These are phyloP conservation scores for Bacterosira constricta DNA, from an alignment of 108 stramenopile species.

Conservation along the genomic window DNA sequence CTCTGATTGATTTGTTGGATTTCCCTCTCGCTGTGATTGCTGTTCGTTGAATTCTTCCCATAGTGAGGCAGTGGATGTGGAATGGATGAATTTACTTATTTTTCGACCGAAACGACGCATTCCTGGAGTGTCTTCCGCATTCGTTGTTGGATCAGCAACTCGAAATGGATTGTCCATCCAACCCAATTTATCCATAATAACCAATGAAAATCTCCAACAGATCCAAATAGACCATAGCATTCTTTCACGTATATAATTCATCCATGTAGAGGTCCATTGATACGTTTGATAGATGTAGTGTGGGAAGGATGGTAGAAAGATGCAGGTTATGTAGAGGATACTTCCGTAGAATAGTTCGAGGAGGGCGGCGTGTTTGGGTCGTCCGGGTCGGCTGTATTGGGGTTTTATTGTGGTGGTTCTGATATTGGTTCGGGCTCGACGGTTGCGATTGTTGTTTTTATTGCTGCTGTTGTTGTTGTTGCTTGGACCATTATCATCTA, in stretches of 20 bases:
- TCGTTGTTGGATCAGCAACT: not conserved
- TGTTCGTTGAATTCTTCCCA: conserved; percentile 46
- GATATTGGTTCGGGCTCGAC: not conserved
- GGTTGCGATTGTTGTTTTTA: not conserved
- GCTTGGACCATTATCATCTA: not conserved
- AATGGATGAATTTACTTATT: conserved; percentile 25
- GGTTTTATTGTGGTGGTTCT: not conserved
- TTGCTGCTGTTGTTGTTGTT: not conserved
- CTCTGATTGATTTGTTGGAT: not conserved
- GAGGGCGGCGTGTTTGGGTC: conserved; percentile 26
- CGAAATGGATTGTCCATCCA: conserved; percentile 14
- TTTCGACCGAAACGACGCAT: not conserved
- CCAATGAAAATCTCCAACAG: conserved; percentile 17
- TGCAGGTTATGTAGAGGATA: conserved; percentile 28
- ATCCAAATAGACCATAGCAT: conserved; percentile 37
- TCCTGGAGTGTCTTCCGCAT: no score
- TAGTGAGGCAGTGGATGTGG: conserved; percentile 22
- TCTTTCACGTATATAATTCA: conserved; percentile 2
- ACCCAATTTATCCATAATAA: conserved; percentile 19
- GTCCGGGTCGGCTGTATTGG: conserved; percentile 29
- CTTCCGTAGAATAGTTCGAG: conserved; percentile 31
- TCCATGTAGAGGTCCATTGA: not conserved
- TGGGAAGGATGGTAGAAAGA: conserved; percentile 35
- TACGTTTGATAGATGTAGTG: conserved; percentile 21
- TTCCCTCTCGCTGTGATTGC: not conserved